A percentile compares a stretch with the other conserved stretches of the same genome.
Evolutionary conservation across 345 rosid species (phyloP).

Genomic region (Salix koriyanagi): DNA sequence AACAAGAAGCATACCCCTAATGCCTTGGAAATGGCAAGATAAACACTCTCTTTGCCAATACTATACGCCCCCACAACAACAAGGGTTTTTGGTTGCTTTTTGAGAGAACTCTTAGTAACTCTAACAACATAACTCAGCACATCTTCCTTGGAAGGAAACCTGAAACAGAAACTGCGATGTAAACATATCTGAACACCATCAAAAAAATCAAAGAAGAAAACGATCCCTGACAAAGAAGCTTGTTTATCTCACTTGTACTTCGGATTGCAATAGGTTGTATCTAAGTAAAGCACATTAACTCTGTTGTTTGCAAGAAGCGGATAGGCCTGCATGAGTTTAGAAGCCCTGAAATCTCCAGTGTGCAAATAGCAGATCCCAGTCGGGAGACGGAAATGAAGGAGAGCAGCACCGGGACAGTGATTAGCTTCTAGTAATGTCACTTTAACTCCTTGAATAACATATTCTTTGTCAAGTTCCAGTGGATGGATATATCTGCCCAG

Average conservation of each 20-base stretch:
- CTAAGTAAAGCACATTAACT: slow-evolving; percentile 63
- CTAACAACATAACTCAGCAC: slow-evolving; percentile 54
- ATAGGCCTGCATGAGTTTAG: slow-evolving; percentile 52
- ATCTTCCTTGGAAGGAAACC: slow-evolving; percentile 75
- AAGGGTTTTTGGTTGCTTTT: slow-evolving; percentile 64
- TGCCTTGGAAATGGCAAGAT: slow-evolving; percentile 70
- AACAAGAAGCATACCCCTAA: slow-evolving; percentile 45
- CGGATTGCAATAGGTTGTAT: slow-evolving; percentile 77
- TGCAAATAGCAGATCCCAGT: slow-evolving; percentile 62
- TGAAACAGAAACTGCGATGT: slow-evolving; percentile 21
- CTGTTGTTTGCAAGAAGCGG: slow-evolving; percentile 47
- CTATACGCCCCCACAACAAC: slow-evolving; percentile 78
- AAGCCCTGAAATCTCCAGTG: slow-evolving; percentile 87
- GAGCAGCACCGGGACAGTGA: slow-evolving; percentile 80
- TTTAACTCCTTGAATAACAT: slow-evolving; percentile 48
- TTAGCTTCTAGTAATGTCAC: slow-evolving; percentile 71
- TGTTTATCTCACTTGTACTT: slow-evolving; percentile 50
- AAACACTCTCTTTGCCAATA: slow-evolving; percentile 78
- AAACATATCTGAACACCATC: neutral
- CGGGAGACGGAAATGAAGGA: slow-evolving; percentile 52
- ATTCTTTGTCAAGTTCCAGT: slow-evolving; percentile 48
- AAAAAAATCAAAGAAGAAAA: neutral
- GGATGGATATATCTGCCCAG: slow-evolving; percentile 45
- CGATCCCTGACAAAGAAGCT: no score
- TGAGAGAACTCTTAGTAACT: slow-evolving; percentile 47